Evolutionary conservation across 495 filamentous ascomycete species (phyloP), one percentile per base, ranked within the genome.

Genomic region (Pyrenula massariospora): DNA sequence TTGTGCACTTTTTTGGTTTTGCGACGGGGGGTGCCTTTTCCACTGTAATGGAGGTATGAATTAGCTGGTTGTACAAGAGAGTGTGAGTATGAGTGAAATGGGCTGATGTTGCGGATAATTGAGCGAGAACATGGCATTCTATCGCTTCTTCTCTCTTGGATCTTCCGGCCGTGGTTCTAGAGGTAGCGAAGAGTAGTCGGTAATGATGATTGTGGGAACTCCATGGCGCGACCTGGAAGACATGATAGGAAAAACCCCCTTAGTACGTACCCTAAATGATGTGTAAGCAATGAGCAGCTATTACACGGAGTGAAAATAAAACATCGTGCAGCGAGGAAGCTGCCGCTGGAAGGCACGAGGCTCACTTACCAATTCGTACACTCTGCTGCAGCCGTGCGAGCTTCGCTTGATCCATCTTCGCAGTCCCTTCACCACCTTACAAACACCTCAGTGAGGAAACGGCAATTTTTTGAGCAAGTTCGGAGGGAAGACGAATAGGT

Each of bases 1-100:
- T 91, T 88, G 73, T 91, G 87, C 54, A 93, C 88, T 77, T 95
- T 94, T 89, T 96, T 97, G 71, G 94, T 83, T 81, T 95, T 96
- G 78, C 94, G 84, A 74, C 93, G 81, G 65, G 93, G 94, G 60
- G 93, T 97, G 65, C 93, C 93, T 83, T 97, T 98, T 77, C 93
- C 93, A 75, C 93, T 96, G 67, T 58, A 60, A 52, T 20, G 25
- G 15, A 15, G 8, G 31, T 23, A 20, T 12, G 5, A 10, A 10
- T 11, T 48, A 15, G 48, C 23, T 53, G 56, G 22, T 24, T 54
- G 12, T 12, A 15, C 1, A 21, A 21, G 21, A 50, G 48, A 50
- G 19, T 3, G 1, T 1, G 20, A 20, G 20, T 19, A 8, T 5
- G 48, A 22, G 22, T 50, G 22, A 19, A 50, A 10, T 19, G 48